A percentile compares a stretch with the other conserved stretches of the same genome.
phyloP scores from a whole-genome alignment of 371 early-diverging fungal species.

The Mucor irregularis region DNA sequence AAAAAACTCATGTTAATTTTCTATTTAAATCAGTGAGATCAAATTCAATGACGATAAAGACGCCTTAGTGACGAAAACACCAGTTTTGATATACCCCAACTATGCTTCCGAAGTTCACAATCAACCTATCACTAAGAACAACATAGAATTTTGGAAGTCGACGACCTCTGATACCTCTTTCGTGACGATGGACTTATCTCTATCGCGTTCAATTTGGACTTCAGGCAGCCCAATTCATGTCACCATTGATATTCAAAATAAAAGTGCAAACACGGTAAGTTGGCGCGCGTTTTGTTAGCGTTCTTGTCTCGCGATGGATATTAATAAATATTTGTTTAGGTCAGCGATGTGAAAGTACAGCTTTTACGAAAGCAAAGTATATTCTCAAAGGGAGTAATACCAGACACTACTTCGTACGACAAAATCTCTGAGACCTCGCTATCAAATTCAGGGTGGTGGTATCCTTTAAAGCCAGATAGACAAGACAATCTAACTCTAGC shows the following conservation, averaged over 20 bases:
- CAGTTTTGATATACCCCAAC: neutral
- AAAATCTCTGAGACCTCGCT: conserved; percentile 7
- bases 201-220: conserved; percentile 36
- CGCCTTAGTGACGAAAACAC: neutral
- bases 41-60: neutral
- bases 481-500: conserved; percentile 24
- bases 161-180: neutral
- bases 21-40: conserved; percentile 2
- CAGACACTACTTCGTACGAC: conserved; percentile 27
- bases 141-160: conserved; percentile 9
- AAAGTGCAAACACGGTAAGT: conserved; percentile 7
- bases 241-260: conserved; percentile 19
- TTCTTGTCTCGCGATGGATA: neutral
- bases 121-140: neutral
- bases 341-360: conserved; percentile 27
- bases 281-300: neutral
- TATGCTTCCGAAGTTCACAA: neutral
- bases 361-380: conserved; percentile 28
- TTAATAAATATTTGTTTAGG: conserved; percentile 6
- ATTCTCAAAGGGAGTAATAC: neutral
- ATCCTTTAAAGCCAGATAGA: conserved; percentile 17
- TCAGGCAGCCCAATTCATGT: conserved; percentile 34
- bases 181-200: conserved; percentile 15
- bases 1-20: no score
- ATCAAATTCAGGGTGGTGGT: conserved; percentile 29